phyloP scores from a whole-genome alignment of 805 yeast species.

The Saturnispora bothae region DNA sequence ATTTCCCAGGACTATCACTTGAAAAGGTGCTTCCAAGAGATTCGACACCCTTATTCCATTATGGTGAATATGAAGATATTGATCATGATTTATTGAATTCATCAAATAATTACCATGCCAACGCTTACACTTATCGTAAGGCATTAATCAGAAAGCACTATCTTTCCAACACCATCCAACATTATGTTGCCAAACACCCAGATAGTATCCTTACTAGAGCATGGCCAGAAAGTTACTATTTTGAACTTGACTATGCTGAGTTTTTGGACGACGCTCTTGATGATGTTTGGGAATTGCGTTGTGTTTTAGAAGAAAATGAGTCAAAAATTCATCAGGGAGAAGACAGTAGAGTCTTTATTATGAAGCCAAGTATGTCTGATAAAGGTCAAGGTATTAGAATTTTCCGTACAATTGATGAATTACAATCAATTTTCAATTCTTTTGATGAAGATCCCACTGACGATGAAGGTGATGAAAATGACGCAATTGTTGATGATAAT shows the following conservation, averaged over 20 bases:
- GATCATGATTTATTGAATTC: constrained; percentile 55
- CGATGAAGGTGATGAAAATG: constrained; percentile 43
- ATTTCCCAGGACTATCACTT: constrained; percentile 8
- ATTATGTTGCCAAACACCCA: constrained; percentile 67
- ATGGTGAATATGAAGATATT: constrained; percentile 82
- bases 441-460: constrained; percentile 68
- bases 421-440: constrained; percentile 74
- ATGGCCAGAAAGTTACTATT: constrained; percentile 63
- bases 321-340: constrained; percentile 21
- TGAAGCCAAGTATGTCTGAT: constrained; percentile 96
- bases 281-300: constrained; percentile 81
- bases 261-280: constrained; percentile 89
- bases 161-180: constrained; percentile 72
- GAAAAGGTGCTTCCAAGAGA: constrained; percentile 6
- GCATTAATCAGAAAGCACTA: constrained; percentile 87
- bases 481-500: constrained; percentile 23
- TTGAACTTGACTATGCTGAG: constrained; percentile 93
- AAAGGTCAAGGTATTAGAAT: constrained; percentile 91
- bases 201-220: constrained; percentile 46
- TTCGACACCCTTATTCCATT: constrained; percentile 46
- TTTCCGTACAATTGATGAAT: constrained; percentile 65
- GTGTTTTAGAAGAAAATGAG: constrained; percentile 53
- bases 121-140: constrained; percentile 81
- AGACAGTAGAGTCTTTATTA: constrained; percentile 50
- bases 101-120: constrained; percentile 45